Evolutionary conservation across 305 asterid genomes (phyloP).

Genomic region (Fraxinus nigra): DNA sequence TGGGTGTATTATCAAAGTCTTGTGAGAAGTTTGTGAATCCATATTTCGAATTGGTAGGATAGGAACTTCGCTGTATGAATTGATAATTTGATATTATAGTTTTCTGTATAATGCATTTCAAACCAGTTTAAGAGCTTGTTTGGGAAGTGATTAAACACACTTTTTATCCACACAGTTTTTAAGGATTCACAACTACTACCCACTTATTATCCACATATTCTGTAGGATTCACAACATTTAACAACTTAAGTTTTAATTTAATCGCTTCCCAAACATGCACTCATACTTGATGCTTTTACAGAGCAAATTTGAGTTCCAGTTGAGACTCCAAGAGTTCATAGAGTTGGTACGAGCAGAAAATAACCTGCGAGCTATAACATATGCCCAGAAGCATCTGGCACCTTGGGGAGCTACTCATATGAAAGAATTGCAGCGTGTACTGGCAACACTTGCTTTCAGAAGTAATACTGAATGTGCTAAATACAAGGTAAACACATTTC

Average conservation of each 20-base stretch:
- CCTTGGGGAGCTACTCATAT: slow-evolving; percentile 92
- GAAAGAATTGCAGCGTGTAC: slow-evolving; percentile 91
- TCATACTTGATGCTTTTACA: slow-evolving; percentile 37
- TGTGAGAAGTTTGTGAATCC: slow-evolving; percentile 1
- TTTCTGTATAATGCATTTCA: background rate
- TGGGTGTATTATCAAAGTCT: background rate
- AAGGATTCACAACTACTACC: background rate
- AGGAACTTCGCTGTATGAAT: background rate
- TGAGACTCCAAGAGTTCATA: slow-evolving; percentile 89
- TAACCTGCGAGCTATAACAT: slow-evolving; percentile 67
- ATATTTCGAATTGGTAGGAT: slow-evolving; percentile 6
- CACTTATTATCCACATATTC: background rate
- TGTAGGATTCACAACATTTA: background rate
- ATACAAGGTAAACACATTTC: slow-evolving; percentile 61
- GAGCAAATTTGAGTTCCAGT: slow-evolving; percentile 97
- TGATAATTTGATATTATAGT: background rate
- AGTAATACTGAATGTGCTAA: slow-evolving; percentile 76
- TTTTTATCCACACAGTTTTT: too few relatives aligned
- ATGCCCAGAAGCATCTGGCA: slow-evolving; percentile 87
- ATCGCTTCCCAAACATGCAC: background rate
- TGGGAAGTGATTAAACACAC: too few relatives aligned
- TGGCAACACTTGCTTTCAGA: slow-evolving; percentile 90
- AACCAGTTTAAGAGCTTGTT: background rate
- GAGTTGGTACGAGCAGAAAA: slow-evolving; percentile 89
- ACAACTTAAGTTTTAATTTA: too few relatives aligned